Evolutionary conservation across 768 basidiomycete species (phyloP), one percentile per base, ranked within the genome.

Genomic region (Cantharellus anzutake): DNA sequence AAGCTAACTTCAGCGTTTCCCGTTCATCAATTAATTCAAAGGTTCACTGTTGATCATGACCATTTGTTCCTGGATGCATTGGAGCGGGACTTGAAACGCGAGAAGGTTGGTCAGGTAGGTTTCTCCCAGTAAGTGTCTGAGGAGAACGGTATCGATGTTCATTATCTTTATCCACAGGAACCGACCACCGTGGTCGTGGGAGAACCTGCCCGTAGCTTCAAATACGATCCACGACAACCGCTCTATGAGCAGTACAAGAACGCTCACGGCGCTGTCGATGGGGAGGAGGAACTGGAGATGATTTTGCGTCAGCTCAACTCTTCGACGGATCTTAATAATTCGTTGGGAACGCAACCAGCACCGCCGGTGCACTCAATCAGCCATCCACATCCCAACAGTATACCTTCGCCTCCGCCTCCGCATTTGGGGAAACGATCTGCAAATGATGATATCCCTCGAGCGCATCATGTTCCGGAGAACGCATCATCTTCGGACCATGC

Each of bases 21-120:
- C 11, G 11, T 37, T 41, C 7, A 57, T 58, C 42, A 4, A 44
- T 38, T 51, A 42, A 41, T 60, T 40, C 57, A 3, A 68, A 93
- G 89, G 90, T 96, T 90, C 73, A 93, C 91, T 3, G 93, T 97
- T 3, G 93, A 93, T 2, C 93, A 97, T 62, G 93, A 97, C 69
- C 84, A 92, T 41, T 83, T 97, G 59, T 97, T 96, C 76, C 81
- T 97, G 58, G 93, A 97, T 67, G 93, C 93, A 20, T 80, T 97
- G 55, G 93, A 97, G 70, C 84, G 93, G 55, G 93, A 97, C 69
- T 80, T 96, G 60, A 96, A 94, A 74, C 80, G 93, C 40, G 93
- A 96, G 71, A 94, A 92, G 72, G 84, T 86, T 75, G 86, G 87
- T 0, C 75, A 11, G 35, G 52, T 55, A 37, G 11, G 52, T 48